Evolutionary conservation across 2,329 filamentous ascomycete genomes (phyloP).

Genomic region (Fusarium aywerte): DNA sequence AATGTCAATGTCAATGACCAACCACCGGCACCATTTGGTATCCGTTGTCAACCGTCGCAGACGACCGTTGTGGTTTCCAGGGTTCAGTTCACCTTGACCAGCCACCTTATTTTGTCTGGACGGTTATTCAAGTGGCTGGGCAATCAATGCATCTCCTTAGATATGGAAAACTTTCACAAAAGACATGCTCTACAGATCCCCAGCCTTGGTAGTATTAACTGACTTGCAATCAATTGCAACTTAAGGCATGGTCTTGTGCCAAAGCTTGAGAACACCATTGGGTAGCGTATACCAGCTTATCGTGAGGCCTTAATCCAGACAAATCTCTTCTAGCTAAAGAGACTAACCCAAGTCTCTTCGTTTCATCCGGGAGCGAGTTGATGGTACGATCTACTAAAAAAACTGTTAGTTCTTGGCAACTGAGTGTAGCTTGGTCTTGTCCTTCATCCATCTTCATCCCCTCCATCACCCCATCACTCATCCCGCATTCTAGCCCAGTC

Average conservation of each 20-base stretch:
- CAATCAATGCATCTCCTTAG: not conserved
- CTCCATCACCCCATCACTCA: constrained; percentile 3
- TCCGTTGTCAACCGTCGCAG: not conserved
- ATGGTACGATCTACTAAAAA: not conserved
- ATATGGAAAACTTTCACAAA: not conserved
- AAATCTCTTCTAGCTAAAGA: not conserved
- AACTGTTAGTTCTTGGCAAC: not conserved
- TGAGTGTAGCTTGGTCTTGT: not conserved
- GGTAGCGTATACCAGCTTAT: not conserved
- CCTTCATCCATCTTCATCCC: not conserved
- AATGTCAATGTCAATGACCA: not conserved
- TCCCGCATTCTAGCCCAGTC: constrained; percentile 4
- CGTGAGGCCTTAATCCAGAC: not conserved
- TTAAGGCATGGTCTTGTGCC: not conserved
- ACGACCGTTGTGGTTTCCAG: not conserved
- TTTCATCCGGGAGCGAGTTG: not conserved
- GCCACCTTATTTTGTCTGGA: constrained; percentile 12
- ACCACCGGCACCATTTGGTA: not conserved
- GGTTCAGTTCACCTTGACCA: constrained; percentile 18
- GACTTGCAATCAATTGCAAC: not conserved
- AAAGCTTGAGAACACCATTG: not conserved
- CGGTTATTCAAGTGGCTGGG: constrained; percentile 11
- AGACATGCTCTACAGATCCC: not conserved
- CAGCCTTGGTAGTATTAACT: not conserved
- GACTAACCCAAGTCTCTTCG: not conserved